Conservation (phyloP, 2,329 filamentous ascomycete species). For the Microcera coccophila region DNA sequence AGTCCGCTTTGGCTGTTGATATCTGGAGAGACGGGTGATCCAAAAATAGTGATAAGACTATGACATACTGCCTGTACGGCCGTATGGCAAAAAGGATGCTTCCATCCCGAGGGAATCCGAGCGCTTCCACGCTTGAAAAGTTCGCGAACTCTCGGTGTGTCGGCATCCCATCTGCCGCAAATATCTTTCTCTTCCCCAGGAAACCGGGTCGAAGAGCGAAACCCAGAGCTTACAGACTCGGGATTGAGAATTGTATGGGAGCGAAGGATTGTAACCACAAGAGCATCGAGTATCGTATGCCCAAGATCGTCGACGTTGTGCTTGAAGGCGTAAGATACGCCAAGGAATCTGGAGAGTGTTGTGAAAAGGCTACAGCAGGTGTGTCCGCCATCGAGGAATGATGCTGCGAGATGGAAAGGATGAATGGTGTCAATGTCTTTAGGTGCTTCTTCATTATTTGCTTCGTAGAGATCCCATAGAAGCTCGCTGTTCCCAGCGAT, state of each 20-base stretch:
- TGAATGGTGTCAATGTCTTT: neutral
- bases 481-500: conserved; percentile 4
- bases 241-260: conserved; percentile 7
- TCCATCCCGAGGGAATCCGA: conserved; percentile 8
- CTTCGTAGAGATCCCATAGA: neutral
- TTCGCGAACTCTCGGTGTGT: neutral
- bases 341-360: fast-evolving
- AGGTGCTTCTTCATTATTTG: neutral
- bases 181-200: conserved; percentile 14
- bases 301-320: conserved; percentile 5
- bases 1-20: conserved; percentile 9
- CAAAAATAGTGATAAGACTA: neutral
- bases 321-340: neutral
- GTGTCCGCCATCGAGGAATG: conserved; percentile 4
- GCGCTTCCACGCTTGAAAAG: conserved; percentile 6
- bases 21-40: fast-evolving
- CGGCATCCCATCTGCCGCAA: conserved; percentile 12
- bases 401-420: conserved; percentile 8
- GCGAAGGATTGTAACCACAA: conserved; percentile 1
- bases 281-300: conserved; percentile 7
- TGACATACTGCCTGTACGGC: conserved; percentile 10
- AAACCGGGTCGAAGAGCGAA: conserved; percentile 1
- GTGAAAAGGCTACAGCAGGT: neutral
- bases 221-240: neutral
- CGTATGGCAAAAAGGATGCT: conserved; percentile 13